Conservation (phyloP, 768 basidiomycete species). For the Postia placenta region DNA sequence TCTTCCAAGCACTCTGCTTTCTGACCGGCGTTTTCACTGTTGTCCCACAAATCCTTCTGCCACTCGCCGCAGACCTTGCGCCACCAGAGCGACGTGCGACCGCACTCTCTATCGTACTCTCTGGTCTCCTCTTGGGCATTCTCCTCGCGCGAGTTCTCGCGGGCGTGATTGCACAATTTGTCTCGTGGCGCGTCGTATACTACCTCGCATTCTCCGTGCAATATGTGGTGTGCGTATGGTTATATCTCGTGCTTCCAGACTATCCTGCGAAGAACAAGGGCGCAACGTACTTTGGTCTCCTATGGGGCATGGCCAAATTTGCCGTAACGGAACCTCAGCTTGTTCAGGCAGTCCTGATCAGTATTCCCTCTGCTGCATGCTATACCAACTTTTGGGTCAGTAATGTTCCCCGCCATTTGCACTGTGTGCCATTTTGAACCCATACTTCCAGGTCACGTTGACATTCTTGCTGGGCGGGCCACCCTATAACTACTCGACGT, state of each 20-base stretch:
- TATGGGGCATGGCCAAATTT: constrained; percentile 74
- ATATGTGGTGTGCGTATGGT: constrained; percentile 45
- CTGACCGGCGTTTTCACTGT: constrained; percentile 66
- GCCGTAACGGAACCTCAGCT: constrained; percentile 73
- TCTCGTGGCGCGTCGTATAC: constrained; percentile 69
- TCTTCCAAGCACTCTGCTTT: constrained; percentile 64
- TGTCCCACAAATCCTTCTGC: constrained; percentile 68
- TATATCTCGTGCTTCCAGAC: constrained; percentile 69
- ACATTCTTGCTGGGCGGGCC: constrained; percentile 80
- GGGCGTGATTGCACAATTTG: constrained; percentile 68
- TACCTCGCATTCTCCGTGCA: constrained; percentile 75
- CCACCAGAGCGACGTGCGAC: constrained; percentile 65
- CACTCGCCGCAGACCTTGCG: constrained; percentile 77
- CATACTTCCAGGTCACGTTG: constrained; percentile 35
- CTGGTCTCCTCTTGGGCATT: constrained; percentile 63
- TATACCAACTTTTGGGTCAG: constrained; percentile 38
- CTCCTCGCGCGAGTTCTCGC: constrained; percentile 70
- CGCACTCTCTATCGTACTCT: constrained; percentile 68
- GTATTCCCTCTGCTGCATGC: constrained; percentile 52
- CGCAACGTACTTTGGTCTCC: constrained; percentile 60
- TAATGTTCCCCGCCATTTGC: neutral
- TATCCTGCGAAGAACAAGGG: constrained; percentile 70
- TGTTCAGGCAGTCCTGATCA: constrained; percentile 60
- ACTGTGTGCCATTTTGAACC: neutral
- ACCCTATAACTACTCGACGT: constrained; percentile 75